Evolutionary conservation across 106 monocot genomes (phyloP).

Genomic region (Platanthera zijinensis): DNA sequence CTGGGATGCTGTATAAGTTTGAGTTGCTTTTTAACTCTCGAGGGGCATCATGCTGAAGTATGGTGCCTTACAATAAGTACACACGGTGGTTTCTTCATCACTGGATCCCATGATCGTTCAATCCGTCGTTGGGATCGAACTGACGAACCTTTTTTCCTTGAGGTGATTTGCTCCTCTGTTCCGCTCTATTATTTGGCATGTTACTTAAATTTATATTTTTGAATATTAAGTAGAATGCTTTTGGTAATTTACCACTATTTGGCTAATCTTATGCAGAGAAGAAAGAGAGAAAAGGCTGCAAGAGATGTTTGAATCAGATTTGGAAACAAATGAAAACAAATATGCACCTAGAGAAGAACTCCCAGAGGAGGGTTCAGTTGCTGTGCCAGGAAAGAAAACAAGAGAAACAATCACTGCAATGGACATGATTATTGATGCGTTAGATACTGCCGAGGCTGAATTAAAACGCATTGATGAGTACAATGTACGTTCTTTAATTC

Average conservation of each 20-base stretch:
- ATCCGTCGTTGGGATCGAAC: conserved; percentile 96
- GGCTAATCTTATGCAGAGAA: conserved; percentile 41
- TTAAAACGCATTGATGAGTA: conserved; percentile 58
- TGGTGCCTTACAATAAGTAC: conserved; percentile 81
- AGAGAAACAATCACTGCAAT: conserved; percentile 68
- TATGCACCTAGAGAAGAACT: conserved; percentile 66
- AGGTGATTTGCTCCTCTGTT: conserved; percentile 32
- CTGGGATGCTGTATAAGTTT: conserved; percentile 99
- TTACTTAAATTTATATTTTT: neutral
- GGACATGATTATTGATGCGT: conserved; percentile 84
- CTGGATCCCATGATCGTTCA: conserved; percentile 96
- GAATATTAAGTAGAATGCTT: neutral
- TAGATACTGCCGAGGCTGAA: conserved; percentile 79
- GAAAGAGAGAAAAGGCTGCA: conserved; percentile 90
- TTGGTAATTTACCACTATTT: neutral
- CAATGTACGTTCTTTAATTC: conserved; percentile 35
- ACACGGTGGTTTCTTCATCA: conserved; percentile 86
- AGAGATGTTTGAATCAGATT: conserved; percentile 70
- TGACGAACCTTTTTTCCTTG: conserved; percentile 79
- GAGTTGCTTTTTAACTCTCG: conserved; percentile 75
- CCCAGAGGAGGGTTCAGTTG: conserved; percentile 81
- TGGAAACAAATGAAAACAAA: conserved; percentile 57
- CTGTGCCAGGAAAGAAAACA: conserved; percentile 75
- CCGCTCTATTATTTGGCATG: neutral
- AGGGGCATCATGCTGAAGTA: conserved; percentile 94